These are phyloP conservation scores for Penicillium sp. DNA, from an alignment of 2,329 filamentous ascomycete species.

Conservation along the genomic window DNA sequence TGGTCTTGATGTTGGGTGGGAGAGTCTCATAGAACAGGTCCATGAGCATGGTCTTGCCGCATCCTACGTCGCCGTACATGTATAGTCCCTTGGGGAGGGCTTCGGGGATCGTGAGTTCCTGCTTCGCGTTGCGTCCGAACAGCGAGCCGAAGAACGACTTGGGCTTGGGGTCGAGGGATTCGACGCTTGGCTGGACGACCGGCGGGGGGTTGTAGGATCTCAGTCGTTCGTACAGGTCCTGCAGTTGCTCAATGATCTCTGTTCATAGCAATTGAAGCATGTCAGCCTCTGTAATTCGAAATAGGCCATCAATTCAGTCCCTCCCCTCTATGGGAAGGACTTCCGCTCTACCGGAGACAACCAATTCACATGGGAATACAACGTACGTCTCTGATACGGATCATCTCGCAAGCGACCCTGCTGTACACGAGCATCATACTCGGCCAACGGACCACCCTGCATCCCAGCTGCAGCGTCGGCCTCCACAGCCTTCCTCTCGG, in stretches of 20 bases:
- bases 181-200: slow-evolving; percentile 67
- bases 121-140: slow-evolving; percentile 27
- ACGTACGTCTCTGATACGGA: slow-evolving; percentile 72
- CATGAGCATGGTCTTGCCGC: slow-evolving; percentile 99
- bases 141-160: slow-evolving; percentile 46
- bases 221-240: slow-evolving; percentile 80
- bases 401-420: slow-evolving; percentile 71
- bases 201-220: slow-evolving; percentile 61
- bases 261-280: not conserved
- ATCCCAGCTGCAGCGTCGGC: slow-evolving; percentile 15
- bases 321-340: no score
- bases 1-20: slow-evolving; percentile 66
- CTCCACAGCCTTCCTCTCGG: no score
- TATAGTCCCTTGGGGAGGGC: slow-evolving; percentile 81
- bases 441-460: slow-evolving; percentile 62
- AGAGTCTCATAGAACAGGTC: slow-evolving; percentile 93
- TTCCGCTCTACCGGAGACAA: no score
- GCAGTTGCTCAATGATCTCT: slow-evolving; percentile 82
- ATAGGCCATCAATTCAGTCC: no score
- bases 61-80: slow-evolving; percentile 91
- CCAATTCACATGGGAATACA: no score
- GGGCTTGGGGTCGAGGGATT: slow-evolving; percentile 52
- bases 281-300: not conserved
- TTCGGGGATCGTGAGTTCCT: slow-evolving; percentile 49
- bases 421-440: slow-evolving; percentile 77